Base-by-base conservation (phyloP, 2,329 filamentous ascomycete species). In the Exophiala phaeomuriformis region DNA sequence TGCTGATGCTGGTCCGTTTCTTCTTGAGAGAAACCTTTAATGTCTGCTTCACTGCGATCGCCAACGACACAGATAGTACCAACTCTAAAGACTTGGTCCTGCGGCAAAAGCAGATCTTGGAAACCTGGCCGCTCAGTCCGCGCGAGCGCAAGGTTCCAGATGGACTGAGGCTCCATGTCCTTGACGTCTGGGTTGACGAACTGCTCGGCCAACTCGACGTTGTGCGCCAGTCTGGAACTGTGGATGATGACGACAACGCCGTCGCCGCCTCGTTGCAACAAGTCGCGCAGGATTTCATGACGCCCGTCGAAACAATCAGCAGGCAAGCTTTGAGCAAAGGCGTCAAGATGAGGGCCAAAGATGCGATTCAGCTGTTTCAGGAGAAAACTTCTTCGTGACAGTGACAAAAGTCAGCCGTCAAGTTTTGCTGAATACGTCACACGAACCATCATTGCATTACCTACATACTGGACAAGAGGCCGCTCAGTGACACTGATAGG, bases 111-210 rank as follows among this genome's bases (percentile, higher is more conserved):
- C 36, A 49, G 7, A 45, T 61, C 33, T n/a, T 57, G 12, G 47
- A 55, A 31, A 30, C 46, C 1, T 59, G 55, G 52, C 75, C 75
- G 10, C 62, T 79, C 59, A 75, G 72, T 61, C 55, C 40, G 69
- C 72, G 68, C 65, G 58, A 59, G 12, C 55, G 71, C 48, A 83
- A 81, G 64, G 81, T 94, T 1, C 86, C 91, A 0, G 86, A 93
- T 63, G 93, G 93, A 0, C 67, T 98, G 68, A 75, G 89, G 58
- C 83, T 95, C 69, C 93, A 98, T 71, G 80, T 90, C 9, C 70
- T 95, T 59, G 93, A 98, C 72, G 79, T 97, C 50, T 97, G 87
- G 82, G 79, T 95, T 5, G 93, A 97, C 68, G 90, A 96, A 76
- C 70, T 90, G 64, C 35, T 43, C 5, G 51, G 55, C 3, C 55